Base-by-base conservation (phyloP, 148 eudicot species). In the Oxyria digyna region DNA sequence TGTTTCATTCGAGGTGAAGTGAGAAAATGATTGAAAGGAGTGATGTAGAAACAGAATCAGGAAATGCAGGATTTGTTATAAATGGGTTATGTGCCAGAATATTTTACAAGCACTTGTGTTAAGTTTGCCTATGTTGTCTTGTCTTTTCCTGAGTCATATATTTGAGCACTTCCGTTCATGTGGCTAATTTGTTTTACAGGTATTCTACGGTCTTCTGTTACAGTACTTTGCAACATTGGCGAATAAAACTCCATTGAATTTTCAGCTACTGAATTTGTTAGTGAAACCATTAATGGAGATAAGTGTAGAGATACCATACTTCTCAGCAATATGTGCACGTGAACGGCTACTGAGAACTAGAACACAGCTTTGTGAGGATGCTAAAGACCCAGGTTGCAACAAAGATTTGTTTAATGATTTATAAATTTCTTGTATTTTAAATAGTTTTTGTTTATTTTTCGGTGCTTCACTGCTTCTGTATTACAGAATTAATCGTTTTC, bases 291-390 rank as follows among this genome's bases (percentile, higher is more conserved):
- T 95, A 78, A 81, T 91, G 87, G 97, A 91, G 81, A 84, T 95
- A 77, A 95, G 96, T 78, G 21, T 76, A 31, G 87, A 91, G 83
- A 81, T 88, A 42, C 99, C 99, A 37, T 91, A 82, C 73, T 95
- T 85, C 74, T 85, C 97, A 23, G 99, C 97, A 55, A 91, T 87
- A 62, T 95, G 99, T 77, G 99, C 99, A 72, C 97, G 97, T 74
- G 89, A 88, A 78, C 75, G 97, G 70, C 68, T 95, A 35, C 78
- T 72, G 57, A 78, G 79, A 42, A 88, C 79, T 55, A 86, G 96
- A 62, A 81, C 87, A 40, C 82, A 73, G 76, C 81, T 95, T 67
- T 76, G 77, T 41, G 91, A 91, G 72, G 99, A 88, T 80, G 40
- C 87, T 27, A 95, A 95, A 78, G 83, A 81, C 73, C 82, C 85